Percentiles rank a stretch among this genome's conserved stretches.
Evolutionary conservation across 2,329 filamentous ascomycete species (phyloP).

Genomic region (Dothidotthia symphoricarpi): DNA sequence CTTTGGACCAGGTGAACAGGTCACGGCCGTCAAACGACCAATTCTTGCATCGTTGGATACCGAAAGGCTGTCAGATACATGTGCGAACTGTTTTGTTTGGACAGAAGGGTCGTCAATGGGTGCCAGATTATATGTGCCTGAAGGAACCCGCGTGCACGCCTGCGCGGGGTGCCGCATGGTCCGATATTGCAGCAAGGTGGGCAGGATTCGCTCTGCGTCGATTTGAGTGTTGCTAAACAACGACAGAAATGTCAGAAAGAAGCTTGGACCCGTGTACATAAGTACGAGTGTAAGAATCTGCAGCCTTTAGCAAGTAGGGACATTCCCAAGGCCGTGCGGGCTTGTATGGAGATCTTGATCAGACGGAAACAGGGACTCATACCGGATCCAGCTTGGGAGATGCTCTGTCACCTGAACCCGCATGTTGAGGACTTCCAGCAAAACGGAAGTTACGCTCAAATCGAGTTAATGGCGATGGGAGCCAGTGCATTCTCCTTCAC

Average conservation of each 20-base stretch:
- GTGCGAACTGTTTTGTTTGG: constrained; percentile 57
- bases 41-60: constrained; percentile 57
- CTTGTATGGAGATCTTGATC: constrained; percentile 54
- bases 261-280: constrained; percentile 60
- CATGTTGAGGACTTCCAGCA: constrained; percentile 52
- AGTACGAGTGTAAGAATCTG: constrained; percentile 58
- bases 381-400: constrained; percentile 43
- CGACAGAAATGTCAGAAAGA: constrained; percentile 56
- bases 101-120: constrained; percentile 33
- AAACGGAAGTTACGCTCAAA: constrained; percentile 45
- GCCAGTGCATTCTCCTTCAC: constrained; percentile 54
- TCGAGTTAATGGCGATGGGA: constrained; percentile 55
- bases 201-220: constrained; percentile 7
- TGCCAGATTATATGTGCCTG: constrained; percentile 34
- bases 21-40: constrained; percentile 52
- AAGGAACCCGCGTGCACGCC: constrained; percentile 46
- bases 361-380: constrained; percentile 43
- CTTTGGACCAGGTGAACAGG: constrained; percentile 50
- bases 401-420: constrained; percentile 47
- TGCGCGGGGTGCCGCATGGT: constrained; percentile 60
- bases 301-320: constrained; percentile 42
- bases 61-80: constrained; percentile 53
- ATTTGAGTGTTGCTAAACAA: constrained; percentile 3
- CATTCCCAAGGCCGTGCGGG: constrained; percentile 57
- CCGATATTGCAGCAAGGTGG: constrained; percentile 60